Base-by-base conservation (phyloP, 768 basidiomycete genomes). In the Daedaleopsis nitida region DNA sequence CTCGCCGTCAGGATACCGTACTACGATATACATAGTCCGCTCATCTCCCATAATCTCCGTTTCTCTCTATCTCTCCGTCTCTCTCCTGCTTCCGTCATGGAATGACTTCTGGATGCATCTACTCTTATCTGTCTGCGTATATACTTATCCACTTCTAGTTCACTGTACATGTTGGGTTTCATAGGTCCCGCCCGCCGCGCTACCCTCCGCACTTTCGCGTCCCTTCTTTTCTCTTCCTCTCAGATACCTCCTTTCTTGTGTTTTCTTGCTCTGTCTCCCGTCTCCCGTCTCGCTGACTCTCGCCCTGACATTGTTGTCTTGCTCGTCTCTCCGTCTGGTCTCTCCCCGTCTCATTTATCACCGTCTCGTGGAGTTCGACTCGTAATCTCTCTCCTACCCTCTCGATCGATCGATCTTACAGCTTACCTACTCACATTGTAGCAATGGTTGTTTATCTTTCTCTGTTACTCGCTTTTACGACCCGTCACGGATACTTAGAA, bases 101-200 rank as follows among this genome's bases (percentile, higher is more conserved):
- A 64, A 59, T 64, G 62, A 64, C 58, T 49, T 59, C 53, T 34
- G 58, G 57, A 52, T 65, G 55, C 70, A 72, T 66, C 69, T 72
- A 63, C 53, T 64, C 58, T 57, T 62, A 54, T 58, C 60, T 47
- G 51, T 24, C 58, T 59, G 47, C 50, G 57, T 61, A 68, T 68
- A 72, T 72, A 72, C 75, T 73, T 74, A 71, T 70, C 66, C 66
- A 59, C 70, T 66, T 68, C 65, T 69, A 56, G 50, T 55, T 49
- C 57, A n/a, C 35, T 59, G 62, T 55, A 64, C 62, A 64, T 64
- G 52, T 64, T 56, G 57, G 62, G 62, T 56, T 32, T 55, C 47
- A 44, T 54, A 55, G 58, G 62, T 55, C 55, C 55, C 58, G 62
- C 62, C 59, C 58, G 42, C 62, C 48, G 62, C 62, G 62, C 62